Evolutionary conservation across 2,329 filamentous ascomycete species (phyloP), one percentile per base, ranked within the genome.

Genomic region (Drechslerella dactyloides): DNA sequence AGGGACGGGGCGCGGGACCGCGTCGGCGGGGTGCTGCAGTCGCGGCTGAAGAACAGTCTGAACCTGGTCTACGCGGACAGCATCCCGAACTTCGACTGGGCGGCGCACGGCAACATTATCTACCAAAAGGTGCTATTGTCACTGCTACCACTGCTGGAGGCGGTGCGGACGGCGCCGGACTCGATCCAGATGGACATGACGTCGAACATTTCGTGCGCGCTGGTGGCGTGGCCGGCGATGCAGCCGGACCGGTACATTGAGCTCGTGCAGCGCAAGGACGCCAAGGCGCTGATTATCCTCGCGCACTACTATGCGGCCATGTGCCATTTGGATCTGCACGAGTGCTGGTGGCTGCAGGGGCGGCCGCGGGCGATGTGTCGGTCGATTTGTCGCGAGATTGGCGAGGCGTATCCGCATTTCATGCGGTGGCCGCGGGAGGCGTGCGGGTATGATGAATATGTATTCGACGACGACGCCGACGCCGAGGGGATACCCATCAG

Each of bases 251-350:
- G 61, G n/a, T 73, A 65, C 21, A 65, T 73, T 17, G 60, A 65
- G 23, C 23, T 73, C 10, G 60, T 73, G 19, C 68, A 66, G n/a
- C 56, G 50, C 7, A 65, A 61, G n/a, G 68, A 73, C 15, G 54
- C 55, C 1, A 73, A 73, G 44, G 68, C 68, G 11, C 30, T 73
- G 10, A 73, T 73, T 42, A 65, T 73, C 19, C 55, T 66, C 8
- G 68, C 68, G 13, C 68, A 73, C 48, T 73, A 73, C 23, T 73
- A 73, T 33, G 68, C 68, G 15, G 68, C 68, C n/a, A 65, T 73
- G 68, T 66, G 60, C 17, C 60, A 73, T 30, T 33, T 73, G 24
- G 61, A 73, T 50, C 42, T 66, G 15, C 60, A 66, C 1, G 59
- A 52, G 19, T 73, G 60, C 21, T 73, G 68, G 68, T 73, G 68